Conservation (phyloP, 2,329 filamentous ascomycete species). For the Cyphellophora attinorum region DNA sequence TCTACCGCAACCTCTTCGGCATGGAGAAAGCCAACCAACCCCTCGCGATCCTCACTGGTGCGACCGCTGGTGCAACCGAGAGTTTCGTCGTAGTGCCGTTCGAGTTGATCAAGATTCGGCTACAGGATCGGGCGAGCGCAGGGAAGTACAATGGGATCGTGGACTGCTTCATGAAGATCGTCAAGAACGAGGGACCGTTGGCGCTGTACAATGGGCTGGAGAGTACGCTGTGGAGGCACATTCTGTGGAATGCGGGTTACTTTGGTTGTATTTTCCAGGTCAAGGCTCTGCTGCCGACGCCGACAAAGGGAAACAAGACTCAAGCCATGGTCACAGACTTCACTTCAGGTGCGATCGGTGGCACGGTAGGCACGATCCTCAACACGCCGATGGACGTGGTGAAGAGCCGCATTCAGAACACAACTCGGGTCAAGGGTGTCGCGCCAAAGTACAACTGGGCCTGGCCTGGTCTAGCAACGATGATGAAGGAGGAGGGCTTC, state of each 20-base stretch:
- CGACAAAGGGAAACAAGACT: slow-evolving; percentile 60
- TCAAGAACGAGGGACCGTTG: slow-evolving; percentile 71
- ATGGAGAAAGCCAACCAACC: slow-evolving; percentile 80
- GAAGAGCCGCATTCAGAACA: slow-evolving; percentile 97
- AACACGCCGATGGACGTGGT: slow-evolving; percentile 97
- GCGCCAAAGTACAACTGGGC: slow-evolving; percentile 98
- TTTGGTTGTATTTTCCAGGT: slow-evolving; percentile 99
- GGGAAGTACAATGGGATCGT: slow-evolving; percentile 53
- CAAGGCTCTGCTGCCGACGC: slow-evolving; percentile 68
- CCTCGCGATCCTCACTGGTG: slow-evolving; percentile 85
- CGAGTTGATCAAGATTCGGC: slow-evolving; percentile 94
- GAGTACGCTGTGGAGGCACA: slow-evolving; percentile 92
- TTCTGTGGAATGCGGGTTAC: slow-evolving; percentile 90
- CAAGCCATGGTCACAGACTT: slow-evolving; percentile 80
- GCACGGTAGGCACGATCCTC: slow-evolving; percentile 79
- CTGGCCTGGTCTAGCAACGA: slow-evolving; percentile 73
- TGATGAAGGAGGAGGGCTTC: slow-evolving; percentile 90
- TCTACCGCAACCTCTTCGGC: slow-evolving; percentile 83
- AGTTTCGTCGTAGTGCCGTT: slow-evolving; percentile 96
- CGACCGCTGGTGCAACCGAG: slow-evolving; percentile 89
- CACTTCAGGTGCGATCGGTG: slow-evolving; percentile 75
- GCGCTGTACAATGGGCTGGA: slow-evolving; percentile 96
- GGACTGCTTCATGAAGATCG: slow-evolving; percentile 54
- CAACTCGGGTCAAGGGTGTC: slow-evolving; percentile 67
- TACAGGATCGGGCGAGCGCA: slow-evolving; percentile 90